These are phyloP conservation scores for Penicillium samsonianum DNA, from an alignment of 495 filamentous ascomycete genomes.

Conservation along the genomic window DNA sequence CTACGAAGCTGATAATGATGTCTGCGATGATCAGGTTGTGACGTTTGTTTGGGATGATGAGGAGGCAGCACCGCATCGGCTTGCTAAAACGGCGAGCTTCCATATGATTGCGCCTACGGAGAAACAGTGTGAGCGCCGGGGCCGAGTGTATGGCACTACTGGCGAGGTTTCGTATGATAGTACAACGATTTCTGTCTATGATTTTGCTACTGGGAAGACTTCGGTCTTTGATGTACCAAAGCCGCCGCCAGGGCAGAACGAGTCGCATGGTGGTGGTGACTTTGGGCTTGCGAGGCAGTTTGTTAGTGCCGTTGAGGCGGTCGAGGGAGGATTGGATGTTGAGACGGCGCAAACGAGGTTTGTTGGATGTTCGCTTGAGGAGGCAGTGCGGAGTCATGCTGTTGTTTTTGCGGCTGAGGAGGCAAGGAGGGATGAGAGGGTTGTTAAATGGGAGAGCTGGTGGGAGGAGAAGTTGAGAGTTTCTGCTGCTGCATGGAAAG, in stretches of 20 bases:
- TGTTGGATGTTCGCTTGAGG: conserved; percentile 80
- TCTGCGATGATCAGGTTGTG: conserved; percentile 86
- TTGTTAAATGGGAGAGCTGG: conserved; percentile 79
- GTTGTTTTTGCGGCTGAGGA: conserved; percentile 95
- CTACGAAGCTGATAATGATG: conserved; percentile 87
- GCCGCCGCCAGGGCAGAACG: conserved; percentile 40
- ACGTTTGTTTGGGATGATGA: conserved; percentile 75
- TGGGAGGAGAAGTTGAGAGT: conserved; percentile 57
- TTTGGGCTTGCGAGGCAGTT: conserved; percentile 77
- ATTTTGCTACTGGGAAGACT: conserved; percentile 37
- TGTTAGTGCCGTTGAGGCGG: conserved; percentile 75
- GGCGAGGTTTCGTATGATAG: conserved; percentile 82
- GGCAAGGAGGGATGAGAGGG: conserved; percentile 65
- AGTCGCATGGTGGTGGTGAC: conserved; percentile 84
- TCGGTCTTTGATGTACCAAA: conserved; percentile 32
- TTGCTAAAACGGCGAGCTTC: conserved; percentile 81
- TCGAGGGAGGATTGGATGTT: conserved; percentile 67
- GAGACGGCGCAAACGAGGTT: conserved; percentile 71
- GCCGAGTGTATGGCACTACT: conserved; percentile 76
- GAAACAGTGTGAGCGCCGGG: conserved; percentile 79
- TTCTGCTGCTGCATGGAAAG: conserved; percentile 19
- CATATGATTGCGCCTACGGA: conserved; percentile 94
- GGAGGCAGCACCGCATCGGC: conserved; percentile 41
- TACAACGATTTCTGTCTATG: conserved; percentile 41
- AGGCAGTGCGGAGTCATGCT: conserved; percentile 83